A percentile compares a stretch with the other conserved stretches of the same genome.
These are phyloP conservation scores for Lodderomyces beijingensis DNA, from an alignment of 1,139 yeast genomes.

Conservation along the genomic window DNA sequence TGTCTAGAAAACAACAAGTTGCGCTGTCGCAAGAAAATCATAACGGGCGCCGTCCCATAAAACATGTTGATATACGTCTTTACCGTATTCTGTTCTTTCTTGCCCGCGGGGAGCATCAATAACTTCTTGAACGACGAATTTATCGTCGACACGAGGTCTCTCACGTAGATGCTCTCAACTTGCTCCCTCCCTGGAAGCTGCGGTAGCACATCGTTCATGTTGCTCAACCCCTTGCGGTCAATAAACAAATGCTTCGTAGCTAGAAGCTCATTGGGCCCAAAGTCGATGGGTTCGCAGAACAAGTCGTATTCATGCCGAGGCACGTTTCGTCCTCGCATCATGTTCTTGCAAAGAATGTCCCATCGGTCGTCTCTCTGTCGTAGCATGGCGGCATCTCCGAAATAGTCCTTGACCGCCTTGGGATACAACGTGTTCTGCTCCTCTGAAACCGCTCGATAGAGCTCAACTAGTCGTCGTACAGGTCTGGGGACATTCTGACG, in stretches of 20 bases:
- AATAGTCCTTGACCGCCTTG: neutral
- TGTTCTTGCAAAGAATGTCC: conserved; percentile 4
- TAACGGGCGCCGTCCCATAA: too few relatives aligned
- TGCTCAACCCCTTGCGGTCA: conserved; percentile 1
- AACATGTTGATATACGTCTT: too few relatives aligned
- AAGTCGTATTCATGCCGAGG: conserved; percentile 1
- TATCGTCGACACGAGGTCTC: conserved; percentile 10
- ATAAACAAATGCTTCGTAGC: conserved; percentile 6
- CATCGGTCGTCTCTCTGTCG: conserved; percentile 2
- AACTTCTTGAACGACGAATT: conserved; percentile 22
- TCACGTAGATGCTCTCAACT: neutral
- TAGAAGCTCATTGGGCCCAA: conserved; percentile 7
- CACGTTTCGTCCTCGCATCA: neutral
- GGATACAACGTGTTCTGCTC: conserved; percentile 2
- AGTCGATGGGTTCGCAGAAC: conserved; percentile 7
- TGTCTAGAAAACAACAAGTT: conserved; percentile 27
- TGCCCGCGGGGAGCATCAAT: conserved; percentile 13
- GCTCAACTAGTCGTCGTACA: conserved; percentile 5
- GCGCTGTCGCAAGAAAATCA: conserved; percentile 27
- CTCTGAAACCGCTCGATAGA: conserved; percentile 2
- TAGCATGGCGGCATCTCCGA: conserved; percentile 2
- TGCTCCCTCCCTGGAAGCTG: neutral
- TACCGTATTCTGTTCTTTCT: conserved; percentile 13
- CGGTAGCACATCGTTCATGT: conserved; percentile 1
- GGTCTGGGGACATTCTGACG: conserved; percentile 1